Evolutionary conservation across 2,329 filamentous ascomycete species (phyloP), one percentile per base, ranked within the genome.

Genomic region (Teratosphaeria zuluensis): DNA sequence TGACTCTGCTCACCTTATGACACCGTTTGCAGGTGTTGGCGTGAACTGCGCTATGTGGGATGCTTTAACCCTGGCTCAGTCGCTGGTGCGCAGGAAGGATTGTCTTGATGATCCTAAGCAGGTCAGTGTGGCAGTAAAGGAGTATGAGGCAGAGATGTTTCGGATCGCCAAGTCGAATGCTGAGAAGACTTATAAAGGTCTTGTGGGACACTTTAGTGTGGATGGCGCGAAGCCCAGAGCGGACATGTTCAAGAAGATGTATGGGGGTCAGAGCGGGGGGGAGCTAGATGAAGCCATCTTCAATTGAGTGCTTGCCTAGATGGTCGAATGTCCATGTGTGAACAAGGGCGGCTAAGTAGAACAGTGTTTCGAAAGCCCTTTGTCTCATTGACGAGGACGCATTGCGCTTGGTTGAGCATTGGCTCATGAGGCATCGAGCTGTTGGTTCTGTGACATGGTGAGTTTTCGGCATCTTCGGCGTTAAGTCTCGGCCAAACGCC

Each of bases 1-100:
- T 4, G 81, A 85, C 61, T 79, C 81, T 1, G 82, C 81, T 7
- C 81, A 85, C 67, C 65, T 84, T 30, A 83, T 84, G 80, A 58
- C 79, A 1, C 80, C 80, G 0, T 83, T 80, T 61, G 82, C 80
- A 61, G 82, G 82, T 7, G 81, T 82, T 58, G 82, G 82, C 1
- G 81, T 84, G 31, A 42, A 42, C 35, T 12, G 14, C 12, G 35
- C 35, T 14, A 42, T 42, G 35, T 42, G 9, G 35, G 35, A 42
- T 14, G 35, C 35, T 42, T 14, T 16, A 11, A 42, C 12, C 4
- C 35, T 42, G 35, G 35, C 35, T 42, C 11, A 11, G 12, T 12
- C 35, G 35, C n/a, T 42, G 35, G 35, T 16, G 11, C 14, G 35
- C 35, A 42, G 35, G 35, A 12, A 42, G 35, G 11, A 4, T 42